Base-by-base conservation (phyloP, 2,329 filamentous ascomycete genomes). In the Sarocladium brachiariae region DNA sequence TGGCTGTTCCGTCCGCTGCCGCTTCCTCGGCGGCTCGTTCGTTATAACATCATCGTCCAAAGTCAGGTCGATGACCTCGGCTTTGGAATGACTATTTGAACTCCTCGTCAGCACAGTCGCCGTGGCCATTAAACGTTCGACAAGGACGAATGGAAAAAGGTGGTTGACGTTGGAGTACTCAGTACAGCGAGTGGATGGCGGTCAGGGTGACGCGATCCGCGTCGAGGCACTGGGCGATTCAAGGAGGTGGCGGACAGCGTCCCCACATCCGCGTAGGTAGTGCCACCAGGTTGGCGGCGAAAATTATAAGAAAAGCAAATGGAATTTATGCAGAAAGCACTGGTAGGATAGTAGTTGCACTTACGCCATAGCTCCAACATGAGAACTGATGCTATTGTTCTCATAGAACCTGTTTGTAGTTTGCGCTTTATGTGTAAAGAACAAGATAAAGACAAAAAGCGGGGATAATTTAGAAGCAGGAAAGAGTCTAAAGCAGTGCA, bases 21-120 rank as follows among this genome's bases (percentile, higher is more conserved):
- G 30, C 46, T 49, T 49, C n/a, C 46, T 35, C 30, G 46, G 46
- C 7, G 46, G 46, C 30, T 24, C 46, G 21, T 37, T 30, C 27
- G 27, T 30, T 13, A 13, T 30, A 7, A 30, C 31, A 37, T 49
- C 46, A 9, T 35, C 30, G 31, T 49, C 46, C 43, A 33, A 31
- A 23, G 43, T 47, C 43, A 47, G 21, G 16, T 47, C 43, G 18
- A 47, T 47, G 43, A 47, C 43, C 43, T 47, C 7, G 13, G 16
- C 19, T 4, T 19, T 47, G 43, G 27, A 24, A 33, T 47, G 43
- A 30, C 43, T 47, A 14, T 16, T 9, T 14, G 43, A 19, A 18
- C 25, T 5, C 33, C 25, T 33, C 43, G 43, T 33, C 16, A 47
- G 27, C 25, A 33, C 43, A 10, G n/a, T 19, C 4, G 25, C 19